These are phyloP conservation scores for Arthrobotrys iridis DNA, from an alignment of 2,329 filamentous ascomycete genomes.

Conservation along the genomic window DNA sequence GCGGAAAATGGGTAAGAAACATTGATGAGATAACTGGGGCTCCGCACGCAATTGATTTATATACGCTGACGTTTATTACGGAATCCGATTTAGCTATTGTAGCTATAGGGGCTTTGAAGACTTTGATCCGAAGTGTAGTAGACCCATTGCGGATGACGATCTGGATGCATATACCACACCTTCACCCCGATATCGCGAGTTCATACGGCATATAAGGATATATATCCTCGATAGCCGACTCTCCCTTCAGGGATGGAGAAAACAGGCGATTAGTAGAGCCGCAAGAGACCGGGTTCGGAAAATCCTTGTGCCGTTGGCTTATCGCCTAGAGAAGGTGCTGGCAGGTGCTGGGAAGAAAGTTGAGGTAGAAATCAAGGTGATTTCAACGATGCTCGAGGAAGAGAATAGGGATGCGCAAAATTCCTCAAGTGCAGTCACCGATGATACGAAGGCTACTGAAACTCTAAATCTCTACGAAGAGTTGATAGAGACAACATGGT, in stretches of 20 bases:
- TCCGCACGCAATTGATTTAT: not conserved
- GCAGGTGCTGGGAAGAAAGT: not conserved
- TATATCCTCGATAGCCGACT: not conserved
- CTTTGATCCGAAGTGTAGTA: not conserved
- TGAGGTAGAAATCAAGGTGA: constrained; percentile 4
- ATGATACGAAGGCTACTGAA: not conserved
- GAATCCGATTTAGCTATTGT: not conserved
- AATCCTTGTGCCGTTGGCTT: not conserved
- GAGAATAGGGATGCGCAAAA: not conserved
- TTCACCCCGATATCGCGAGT: not conserved
- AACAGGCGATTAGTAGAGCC: not conserved
- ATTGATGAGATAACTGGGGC: not conserved
- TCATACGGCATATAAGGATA: not conserved
- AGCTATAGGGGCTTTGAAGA: not conserved
- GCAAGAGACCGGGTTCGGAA: not conserved
- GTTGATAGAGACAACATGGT: not conserved
- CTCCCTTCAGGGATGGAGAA: not conserved
- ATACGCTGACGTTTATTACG: not conserved
- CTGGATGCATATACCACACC: not conserved
- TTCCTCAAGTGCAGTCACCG: not conserved
- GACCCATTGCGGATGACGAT: not conserved
- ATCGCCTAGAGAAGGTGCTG: not conserved
- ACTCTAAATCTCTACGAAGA: not conserved
- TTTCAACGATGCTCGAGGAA: not conserved
- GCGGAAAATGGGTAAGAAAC: not conserved